A percentile compares a stretch with the other conserved stretches of the same genome.
Conservation (phyloP, 805 yeast species). For the Ogataea neopini region DNA sequence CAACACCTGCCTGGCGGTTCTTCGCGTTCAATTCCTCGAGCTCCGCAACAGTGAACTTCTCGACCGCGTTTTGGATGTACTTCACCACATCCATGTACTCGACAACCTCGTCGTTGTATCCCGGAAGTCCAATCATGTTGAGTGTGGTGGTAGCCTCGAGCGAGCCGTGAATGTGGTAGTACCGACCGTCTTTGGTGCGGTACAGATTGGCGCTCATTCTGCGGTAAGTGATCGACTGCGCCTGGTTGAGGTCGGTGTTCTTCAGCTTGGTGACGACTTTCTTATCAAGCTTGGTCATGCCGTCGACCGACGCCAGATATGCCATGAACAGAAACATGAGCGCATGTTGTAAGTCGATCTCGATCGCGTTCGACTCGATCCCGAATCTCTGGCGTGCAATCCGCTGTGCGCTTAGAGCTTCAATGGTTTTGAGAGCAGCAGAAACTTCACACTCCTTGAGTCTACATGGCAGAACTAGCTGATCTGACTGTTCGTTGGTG, state of each 20-base stretch:
- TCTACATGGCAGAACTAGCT: conserved; percentile 24
- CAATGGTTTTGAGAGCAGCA: conserved; percentile 27
- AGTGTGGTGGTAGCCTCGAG: conserved; percentile 35
- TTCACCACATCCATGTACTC: conserved; percentile 31
- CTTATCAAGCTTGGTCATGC: conserved; percentile 31
- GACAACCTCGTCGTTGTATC: conserved; percentile 25
- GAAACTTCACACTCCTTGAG: conserved; percentile 28
- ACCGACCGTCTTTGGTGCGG: conserved; percentile 33
- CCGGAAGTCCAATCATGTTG: conserved; percentile 37
- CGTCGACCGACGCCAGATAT: conserved; percentile 35
- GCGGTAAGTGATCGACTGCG: conserved; percentile 32
- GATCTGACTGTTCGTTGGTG: conserved; percentile 20
- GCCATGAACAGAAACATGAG: conserved; percentile 35
- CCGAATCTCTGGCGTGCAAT: conserved; percentile 18
- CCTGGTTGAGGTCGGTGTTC: conserved; percentile 28
- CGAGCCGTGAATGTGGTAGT: conserved; percentile 38
- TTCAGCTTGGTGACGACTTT: conserved; percentile 19
- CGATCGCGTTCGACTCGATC: conserved; percentile 10
- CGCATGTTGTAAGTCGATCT: conserved; percentile 32
- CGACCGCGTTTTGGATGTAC: conserved; percentile 25
- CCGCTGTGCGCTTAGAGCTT: conserved; percentile 21
- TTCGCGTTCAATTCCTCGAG: conserved; percentile 32
- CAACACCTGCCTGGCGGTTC: conserved; percentile 36
- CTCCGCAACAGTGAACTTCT: conserved; percentile 31
- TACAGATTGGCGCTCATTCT: conserved; percentile 38